Conservation (phyloP, 2,329 filamentous ascomycete genomes). For the Aspergillus novoparasiticus region DNA sequence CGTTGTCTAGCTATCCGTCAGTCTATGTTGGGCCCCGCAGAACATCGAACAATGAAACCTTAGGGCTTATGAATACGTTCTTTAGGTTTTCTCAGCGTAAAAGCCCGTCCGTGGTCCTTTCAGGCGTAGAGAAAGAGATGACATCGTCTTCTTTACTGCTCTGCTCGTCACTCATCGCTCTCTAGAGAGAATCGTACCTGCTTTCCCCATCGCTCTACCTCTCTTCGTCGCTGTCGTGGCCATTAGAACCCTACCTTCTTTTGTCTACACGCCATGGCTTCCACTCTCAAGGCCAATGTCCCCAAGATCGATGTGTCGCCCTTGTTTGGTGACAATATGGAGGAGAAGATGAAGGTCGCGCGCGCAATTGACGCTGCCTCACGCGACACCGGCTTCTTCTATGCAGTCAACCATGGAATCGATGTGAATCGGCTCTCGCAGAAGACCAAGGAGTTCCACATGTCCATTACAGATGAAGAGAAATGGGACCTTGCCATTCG, state of each 20-base stretch:
- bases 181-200: background rate
- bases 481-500: background rate
- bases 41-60: background rate
- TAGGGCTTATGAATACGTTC: background rate
- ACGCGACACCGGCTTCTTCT: background rate
- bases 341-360: background rate
- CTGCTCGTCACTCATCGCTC: background rate
- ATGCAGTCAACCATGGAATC: background rate
- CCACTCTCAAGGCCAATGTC: background rate
- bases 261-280: background rate
- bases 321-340: background rate
- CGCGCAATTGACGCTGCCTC: background rate
- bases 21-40: background rate
- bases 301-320: background rate
- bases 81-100: background rate
- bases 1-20: background rate
- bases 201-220: background rate
- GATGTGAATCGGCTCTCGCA: background rate
- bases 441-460: background rate
- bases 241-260: background rate
- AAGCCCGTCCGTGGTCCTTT: background rate
- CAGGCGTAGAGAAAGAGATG: background rate
- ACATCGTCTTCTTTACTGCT: background rate
- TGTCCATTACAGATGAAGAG: background rate
- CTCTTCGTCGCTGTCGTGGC: background rate